Conservation (phyloP, 2,329 filamentous ascomycete genomes). For the Colletotrichum gigasporum region DNA sequence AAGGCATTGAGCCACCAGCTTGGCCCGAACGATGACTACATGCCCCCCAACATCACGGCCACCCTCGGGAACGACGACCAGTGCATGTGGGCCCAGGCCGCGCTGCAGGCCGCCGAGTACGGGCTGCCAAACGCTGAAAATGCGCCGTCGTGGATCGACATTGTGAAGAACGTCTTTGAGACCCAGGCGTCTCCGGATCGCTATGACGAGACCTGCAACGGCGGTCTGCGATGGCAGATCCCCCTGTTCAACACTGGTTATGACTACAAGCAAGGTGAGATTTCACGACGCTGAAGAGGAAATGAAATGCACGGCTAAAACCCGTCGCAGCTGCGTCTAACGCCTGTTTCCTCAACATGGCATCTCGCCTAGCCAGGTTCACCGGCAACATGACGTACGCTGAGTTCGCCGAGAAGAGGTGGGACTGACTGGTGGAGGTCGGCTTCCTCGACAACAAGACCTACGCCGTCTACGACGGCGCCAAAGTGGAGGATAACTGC, state of each 20-base stretch:
- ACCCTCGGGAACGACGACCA: slow-evolving; percentile 68
- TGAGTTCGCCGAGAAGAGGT: slow-evolving; percentile 64
- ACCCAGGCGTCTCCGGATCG: slow-evolving; percentile 53
- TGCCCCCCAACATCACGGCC: slow-evolving; percentile 56
- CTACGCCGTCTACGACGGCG: slow-evolving; percentile 70
- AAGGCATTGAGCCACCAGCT: slow-evolving; percentile 57
- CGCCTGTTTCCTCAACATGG: slow-evolving; percentile 59
- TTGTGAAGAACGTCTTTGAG: slow-evolving; percentile 69
- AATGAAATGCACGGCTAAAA: not conserved
- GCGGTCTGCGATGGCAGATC: slow-evolving; percentile 76
- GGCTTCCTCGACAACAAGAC: slow-evolving; percentile 61
- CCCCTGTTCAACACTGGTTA: slow-evolving; percentile 71
- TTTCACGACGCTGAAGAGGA: not conserved
- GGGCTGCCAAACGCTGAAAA: slow-evolving; percentile 57
- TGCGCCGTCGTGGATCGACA: slow-evolving; percentile 58
- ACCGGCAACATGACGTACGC: slow-evolving; percentile 66
- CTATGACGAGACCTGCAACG: slow-evolving; percentile 63
- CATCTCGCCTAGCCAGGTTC: slow-evolving; percentile 69
- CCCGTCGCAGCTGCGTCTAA: slow-evolving; percentile 49
- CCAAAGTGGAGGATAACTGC: slow-evolving; percentile 60
- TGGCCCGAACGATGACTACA: slow-evolving; percentile 57
- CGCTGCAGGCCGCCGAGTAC: slow-evolving; percentile 65
- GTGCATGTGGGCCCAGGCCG: slow-evolving; percentile 66
- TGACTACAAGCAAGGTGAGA: slow-evolving; percentile 66
- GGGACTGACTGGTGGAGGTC: slow-evolving; percentile 62